A percentile compares a stretch with the other conserved stretches of the same genome.
Evolutionary conservation across 352 stramenopile species (phyloP).

Genomic region (Thalassiosira exigua): DNA sequence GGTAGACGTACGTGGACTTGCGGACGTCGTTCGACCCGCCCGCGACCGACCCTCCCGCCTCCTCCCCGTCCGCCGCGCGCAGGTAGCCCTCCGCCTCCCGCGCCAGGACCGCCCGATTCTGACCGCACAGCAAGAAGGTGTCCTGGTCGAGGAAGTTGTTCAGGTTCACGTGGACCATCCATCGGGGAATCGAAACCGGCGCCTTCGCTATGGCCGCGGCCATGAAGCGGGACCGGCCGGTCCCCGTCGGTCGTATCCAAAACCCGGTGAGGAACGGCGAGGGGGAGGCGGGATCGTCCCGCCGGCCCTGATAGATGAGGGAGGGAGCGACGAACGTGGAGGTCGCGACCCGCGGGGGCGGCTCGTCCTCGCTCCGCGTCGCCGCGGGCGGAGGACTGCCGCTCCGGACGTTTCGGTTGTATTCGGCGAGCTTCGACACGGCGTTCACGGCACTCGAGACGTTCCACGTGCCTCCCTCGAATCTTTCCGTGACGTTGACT

Average conservation of each 20-base stretch:
- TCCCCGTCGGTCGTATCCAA: conserved; percentile 65
- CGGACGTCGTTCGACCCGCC: conserved; percentile 23
- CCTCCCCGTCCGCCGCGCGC: conserved; percentile 12
- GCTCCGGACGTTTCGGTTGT: conserved; percentile 40
- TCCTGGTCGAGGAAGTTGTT: conserved; percentile 81
- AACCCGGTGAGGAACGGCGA: conserved; percentile 58
- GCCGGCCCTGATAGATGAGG: no score
- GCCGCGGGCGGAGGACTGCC: conserved; percentile 1
- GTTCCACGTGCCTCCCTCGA: conserved; percentile 47
- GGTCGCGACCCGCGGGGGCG: no score
- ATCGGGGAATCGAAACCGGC: conserved; percentile 48
- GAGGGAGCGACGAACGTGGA: no score
- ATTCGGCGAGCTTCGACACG: conserved; percentile 51
- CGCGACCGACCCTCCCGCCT: background rate
- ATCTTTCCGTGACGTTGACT: conserved; percentile 44
- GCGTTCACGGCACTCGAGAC: conserved; percentile 56
- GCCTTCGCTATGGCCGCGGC: conserved; percentile 42
- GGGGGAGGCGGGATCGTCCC: no score
- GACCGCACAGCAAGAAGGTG: conserved; percentile 65
- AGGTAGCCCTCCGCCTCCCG: conserved; percentile 56
- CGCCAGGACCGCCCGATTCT: conserved; percentile 60
- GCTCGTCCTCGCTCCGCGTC: conserved; percentile 15
- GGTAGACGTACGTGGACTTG: conserved; percentile 59
- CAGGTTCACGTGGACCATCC: conserved; percentile 57
- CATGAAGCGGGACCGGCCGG: conserved; percentile 68